Conservation (phyloP, 441 rosid species). For the Theobroma grandiflorum region DNA sequence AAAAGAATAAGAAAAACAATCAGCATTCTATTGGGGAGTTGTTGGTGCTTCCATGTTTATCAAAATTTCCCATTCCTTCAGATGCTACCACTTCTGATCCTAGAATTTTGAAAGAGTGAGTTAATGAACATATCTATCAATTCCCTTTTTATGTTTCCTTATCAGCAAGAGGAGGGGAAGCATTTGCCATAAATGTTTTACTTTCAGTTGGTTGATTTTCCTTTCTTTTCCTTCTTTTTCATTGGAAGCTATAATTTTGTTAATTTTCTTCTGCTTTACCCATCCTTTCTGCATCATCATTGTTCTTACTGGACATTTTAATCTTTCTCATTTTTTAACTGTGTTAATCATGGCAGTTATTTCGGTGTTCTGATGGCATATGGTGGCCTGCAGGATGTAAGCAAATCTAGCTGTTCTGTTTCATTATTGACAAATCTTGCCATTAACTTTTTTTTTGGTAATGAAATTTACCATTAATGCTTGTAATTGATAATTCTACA, state of each 20-base stretch:
- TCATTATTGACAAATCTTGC: conserved; percentile 16
- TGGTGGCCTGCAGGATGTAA: conserved; percentile 93
- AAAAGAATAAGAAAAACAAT: conserved; percentile 62
- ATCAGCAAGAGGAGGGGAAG: neutral
- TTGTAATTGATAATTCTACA: conserved; percentile 19
- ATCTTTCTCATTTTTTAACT: conserved; percentile 37
- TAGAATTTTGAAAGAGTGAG: conserved; percentile 62
- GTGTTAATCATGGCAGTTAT: conserved; percentile 60
- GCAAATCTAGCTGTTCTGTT: conserved; percentile 39
- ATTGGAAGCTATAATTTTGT: neutral
- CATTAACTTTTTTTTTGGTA: neutral
- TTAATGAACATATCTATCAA: conserved; percentile 29
- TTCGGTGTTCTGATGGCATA: conserved; percentile 88
- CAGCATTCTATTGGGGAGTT: conserved; percentile 80
- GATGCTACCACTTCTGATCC: conserved; percentile 55
- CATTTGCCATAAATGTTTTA: neutral
- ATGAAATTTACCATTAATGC: neutral
- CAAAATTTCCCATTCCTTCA: conserved; percentile 71
- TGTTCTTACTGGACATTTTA: conserved; percentile 28
- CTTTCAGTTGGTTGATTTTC: neutral
- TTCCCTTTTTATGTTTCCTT: neutral
- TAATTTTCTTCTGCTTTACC: conserved; percentile 25
- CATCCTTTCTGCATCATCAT: conserved; percentile 14
- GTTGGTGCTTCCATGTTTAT: conserved; percentile 87
- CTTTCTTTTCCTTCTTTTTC: neutral